Evolutionary conservation across 2,329 filamentous ascomycete species (phyloP).

Genomic region (Cytospora chrysosperma): DNA sequence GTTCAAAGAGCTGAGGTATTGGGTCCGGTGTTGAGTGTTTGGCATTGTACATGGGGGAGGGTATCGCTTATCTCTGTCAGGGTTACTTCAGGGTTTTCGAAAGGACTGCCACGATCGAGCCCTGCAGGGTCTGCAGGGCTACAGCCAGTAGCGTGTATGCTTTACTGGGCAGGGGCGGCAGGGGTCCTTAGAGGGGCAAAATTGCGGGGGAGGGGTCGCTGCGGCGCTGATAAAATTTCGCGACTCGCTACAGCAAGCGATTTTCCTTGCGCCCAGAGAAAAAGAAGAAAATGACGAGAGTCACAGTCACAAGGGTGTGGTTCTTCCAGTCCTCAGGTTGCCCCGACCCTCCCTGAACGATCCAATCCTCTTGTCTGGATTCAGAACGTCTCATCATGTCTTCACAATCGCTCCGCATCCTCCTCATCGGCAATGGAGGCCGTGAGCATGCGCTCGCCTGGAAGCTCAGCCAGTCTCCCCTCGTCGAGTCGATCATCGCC

Average conservation of each 20-base stretch:
- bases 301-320: slow-evolving; percentile 16
- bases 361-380: neutral
- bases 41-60: neutral
- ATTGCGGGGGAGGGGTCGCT: slow-evolving; percentile 24
- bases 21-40: neutral
- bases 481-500: slow-evolving; percentile 71
- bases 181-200: neutral
- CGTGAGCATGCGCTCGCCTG: slow-evolving; percentile 93
- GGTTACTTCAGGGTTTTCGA: neutral
- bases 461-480: slow-evolving; percentile 83
- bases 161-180: neutral
- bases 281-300: slow-evolving; percentile 18
- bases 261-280: slow-evolving; percentile 8
- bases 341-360: neutral
- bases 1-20: neutral
- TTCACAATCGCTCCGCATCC: slow-evolving; percentile 57
- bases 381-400: slow-evolving; percentile 14
- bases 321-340: slow-evolving; percentile 16
- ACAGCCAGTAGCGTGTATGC: neutral
- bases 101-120: neutral
- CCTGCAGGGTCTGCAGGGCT: neutral
- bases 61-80: neutral
- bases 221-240: slow-evolving; percentile 23
- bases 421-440: slow-evolving; percentile 90
- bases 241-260: slow-evolving; percentile 2